A percentile compares a stretch with the other conserved stretches of the same genome.
Evolutionary conservation across 2,329 filamentous ascomycete genomes (phyloP).

Genomic region (Thelonectria discophora): DNA sequence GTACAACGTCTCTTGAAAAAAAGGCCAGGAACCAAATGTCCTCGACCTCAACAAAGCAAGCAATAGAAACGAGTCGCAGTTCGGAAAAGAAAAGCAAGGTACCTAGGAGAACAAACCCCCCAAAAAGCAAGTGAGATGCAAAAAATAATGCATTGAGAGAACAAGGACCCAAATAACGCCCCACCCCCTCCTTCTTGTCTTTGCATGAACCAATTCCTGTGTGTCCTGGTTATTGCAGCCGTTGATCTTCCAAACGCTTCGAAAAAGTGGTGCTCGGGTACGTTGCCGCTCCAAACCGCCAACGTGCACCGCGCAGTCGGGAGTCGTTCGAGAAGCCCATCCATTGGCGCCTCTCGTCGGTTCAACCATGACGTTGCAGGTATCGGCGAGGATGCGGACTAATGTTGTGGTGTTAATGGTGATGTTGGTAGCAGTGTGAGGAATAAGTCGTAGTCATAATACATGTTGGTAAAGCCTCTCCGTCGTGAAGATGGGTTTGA

Average conservation of each 20-base stretch:
- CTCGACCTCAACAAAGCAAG: constrained; percentile 2
- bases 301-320: too few species aligned
- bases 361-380: constrained; percentile 2
- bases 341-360: neutral
- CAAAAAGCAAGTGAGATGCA: too few species aligned
- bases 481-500: constrained; percentile 5
- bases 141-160: neutral
- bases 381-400: constrained; percentile 5
- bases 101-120: too few species aligned
- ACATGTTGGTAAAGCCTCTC: constrained; percentile 16
- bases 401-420: constrained; percentile 1
- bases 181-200: neutral
- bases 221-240: constrained; percentile 5
- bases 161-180: constrained; percentile 4
- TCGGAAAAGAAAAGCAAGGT: constrained; percentile 1
- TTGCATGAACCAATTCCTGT: constrained; percentile 15
- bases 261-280: constrained; percentile 4
- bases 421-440: neutral
- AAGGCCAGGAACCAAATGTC: constrained; percentile 4
- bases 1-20: constrained; percentile 30
- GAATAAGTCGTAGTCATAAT: constrained; percentile 16
- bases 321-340: neutral
- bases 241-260: neutral
- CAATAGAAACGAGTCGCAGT: constrained; percentile 7
- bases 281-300: too few species aligned